Base-by-base conservation (phyloP, 352 stramenopile genomes). In the Globisporangium cystogenes region DNA sequence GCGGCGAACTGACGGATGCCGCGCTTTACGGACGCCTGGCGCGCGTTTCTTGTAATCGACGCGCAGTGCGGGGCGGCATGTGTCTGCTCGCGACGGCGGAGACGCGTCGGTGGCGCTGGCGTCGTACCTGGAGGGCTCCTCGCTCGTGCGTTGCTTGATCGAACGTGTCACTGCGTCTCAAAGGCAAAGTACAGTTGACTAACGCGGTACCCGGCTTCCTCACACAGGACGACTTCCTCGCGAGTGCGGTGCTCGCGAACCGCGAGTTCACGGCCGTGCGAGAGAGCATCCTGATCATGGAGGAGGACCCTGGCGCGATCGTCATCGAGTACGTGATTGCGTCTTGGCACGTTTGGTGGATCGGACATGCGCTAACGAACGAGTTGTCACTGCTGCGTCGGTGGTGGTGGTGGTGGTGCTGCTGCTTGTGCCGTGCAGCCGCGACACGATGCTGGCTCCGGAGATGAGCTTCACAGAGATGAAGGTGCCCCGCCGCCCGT, bases 391-490 rank as follows among this genome's bases (percentile, higher is more conserved):
- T 21, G 36, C 18, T 41, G 36, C 7, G 14, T 18, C 36, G 36
- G n/a, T 23, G 3, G 15, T 21, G n/a, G n/a, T n/a, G n/a, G n/a
- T n/a, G n/a, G n/a, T n/a, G n/a, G n/a, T n/a, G n/a, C n/a, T n/a
- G n/a, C n/a, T n/a, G n/a, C n/a, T n/a, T n/a, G n/a, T n/a, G n/a
- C n/a, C 14, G 29, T 53, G 18, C 51, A 92, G 83, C 39, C 72
- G 72, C 24, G 66, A 78, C 35, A 74, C 77, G 31, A 65, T 71
- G 29, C 51, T 81, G 33, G 57, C 86, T 42, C 77, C 85, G 1
- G 75, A 89, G 64, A 96, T 97, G 80, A 82, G 71, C 43, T 99
- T 99, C 60, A 68, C 87, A 18, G 93, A 98, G 67, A 81, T 99
- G 58, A 96, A 93, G 45, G 96, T 99, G 45, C 98, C 98, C 18